These are phyloP conservation scores for Colletotrichum sp. DNA, from an alignment of 2,329 filamentous ascomycete species.

Conservation along the genomic window DNA sequence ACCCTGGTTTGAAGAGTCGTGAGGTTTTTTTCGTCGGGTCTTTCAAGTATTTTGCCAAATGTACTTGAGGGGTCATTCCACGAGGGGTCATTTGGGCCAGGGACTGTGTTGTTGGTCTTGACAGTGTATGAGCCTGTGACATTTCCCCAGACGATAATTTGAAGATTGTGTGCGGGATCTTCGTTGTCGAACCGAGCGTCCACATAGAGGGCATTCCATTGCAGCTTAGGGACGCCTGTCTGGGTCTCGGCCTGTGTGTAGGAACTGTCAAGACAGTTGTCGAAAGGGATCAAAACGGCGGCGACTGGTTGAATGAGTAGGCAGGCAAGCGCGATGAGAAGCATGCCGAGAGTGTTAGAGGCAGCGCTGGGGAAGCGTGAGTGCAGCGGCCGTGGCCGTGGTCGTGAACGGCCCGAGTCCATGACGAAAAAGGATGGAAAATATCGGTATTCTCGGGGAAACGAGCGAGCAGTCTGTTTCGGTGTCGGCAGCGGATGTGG, in stretches of 20 bases:
- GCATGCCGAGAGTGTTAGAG: slow-evolving; percentile 16
- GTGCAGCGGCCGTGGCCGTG: background rate
- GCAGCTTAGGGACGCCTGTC: slow-evolving; percentile 55
- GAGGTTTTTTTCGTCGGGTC: slow-evolving; percentile 59
- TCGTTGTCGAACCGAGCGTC: slow-evolving; percentile 74
- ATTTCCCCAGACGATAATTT: slow-evolving; percentile 87
- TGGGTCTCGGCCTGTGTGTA: slow-evolving; percentile 48
- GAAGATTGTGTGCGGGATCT: slow-evolving; percentile 66
- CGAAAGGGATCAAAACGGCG: slow-evolving; percentile 75
- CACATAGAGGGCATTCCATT: slow-evolving; percentile 79
- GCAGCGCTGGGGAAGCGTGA: background rate
- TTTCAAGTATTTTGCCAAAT: slow-evolving; percentile 77
- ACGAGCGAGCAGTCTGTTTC: slow-evolving; percentile 6
- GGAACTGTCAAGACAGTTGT: slow-evolving; percentile 78
- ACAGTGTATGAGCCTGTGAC: slow-evolving; percentile 71
- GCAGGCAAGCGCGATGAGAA: slow-evolving; percentile 42
- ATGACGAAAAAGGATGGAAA: background rate
- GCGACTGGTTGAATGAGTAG: slow-evolving; percentile 46
- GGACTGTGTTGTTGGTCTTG: slow-evolving; percentile 27
- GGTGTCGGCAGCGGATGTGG: background rate
- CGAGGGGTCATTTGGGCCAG: slow-evolving; percentile 60
- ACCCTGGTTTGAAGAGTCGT: slow-evolving; percentile 77
- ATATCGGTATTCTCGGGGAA: background rate
- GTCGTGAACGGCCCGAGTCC: background rate
- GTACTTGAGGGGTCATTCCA: slow-evolving; percentile 65